These are phyloP conservation scores for Coemansia sp. DNA, from an alignment of 192 early-diverging fungal genomes.

Conservation along the genomic window DNA sequence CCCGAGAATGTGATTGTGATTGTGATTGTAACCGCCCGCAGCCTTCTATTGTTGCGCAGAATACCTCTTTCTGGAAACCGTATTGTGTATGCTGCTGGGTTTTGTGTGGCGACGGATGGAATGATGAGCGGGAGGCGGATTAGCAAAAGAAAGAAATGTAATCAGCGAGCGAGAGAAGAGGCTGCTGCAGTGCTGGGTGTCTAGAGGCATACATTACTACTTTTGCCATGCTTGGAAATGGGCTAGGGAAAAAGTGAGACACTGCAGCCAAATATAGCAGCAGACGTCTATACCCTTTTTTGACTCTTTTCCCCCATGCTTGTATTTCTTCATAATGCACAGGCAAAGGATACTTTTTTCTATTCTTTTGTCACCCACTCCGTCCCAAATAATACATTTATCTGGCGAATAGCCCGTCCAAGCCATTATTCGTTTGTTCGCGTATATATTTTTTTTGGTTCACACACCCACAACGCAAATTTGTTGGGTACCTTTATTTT, in stretches of 20 bases:
- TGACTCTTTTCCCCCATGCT: neutral
- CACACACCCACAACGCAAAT: neutral
- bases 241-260: neutral
- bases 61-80: too few relatives aligned
- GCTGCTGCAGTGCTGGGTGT: too few relatives aligned
- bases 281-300: neutral
- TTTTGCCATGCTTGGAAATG: neutral
- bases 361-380: neutral
- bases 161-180: too few relatives aligned
- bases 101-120: too few relatives aligned
- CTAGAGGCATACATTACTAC: neutral
- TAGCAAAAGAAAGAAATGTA: too few relatives aligned
- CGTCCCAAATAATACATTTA: neutral
- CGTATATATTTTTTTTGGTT: neutral
- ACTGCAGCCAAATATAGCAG: constrained; percentile 5
- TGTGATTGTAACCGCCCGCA: too few relatives aligned
- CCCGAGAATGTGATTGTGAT: too few relatives aligned
- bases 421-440: neutral
- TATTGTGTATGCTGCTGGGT: too few relatives aligned
- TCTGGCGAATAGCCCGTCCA: neutral
- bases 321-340: neutral
- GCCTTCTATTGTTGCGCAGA: too few relatives aligned
- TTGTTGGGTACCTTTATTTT: neutral
- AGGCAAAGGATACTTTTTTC: neutral
- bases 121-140: too few relatives aligned